A percentile compares a stretch with the other conserved stretches of the same genome.
Conservation (phyloP, 495 filamentous ascomycete species). For the Tetracladium marchalianum region DNA sequence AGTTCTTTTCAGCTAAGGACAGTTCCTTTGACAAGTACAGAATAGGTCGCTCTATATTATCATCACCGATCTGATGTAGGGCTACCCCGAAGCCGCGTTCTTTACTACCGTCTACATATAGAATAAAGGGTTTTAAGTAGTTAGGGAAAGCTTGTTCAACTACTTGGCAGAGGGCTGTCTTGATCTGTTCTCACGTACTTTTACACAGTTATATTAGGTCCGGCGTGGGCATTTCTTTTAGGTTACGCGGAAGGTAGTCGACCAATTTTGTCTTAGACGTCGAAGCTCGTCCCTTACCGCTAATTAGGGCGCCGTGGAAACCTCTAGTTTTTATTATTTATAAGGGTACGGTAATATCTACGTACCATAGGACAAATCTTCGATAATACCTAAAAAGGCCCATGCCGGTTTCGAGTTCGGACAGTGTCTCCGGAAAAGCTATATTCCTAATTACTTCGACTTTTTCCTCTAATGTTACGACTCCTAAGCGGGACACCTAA, state of each 20-base stretch:
- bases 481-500: constrained; percentile 1
- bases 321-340: background rate
- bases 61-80: background rate
- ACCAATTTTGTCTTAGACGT: too few species aligned
- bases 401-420: background rate
- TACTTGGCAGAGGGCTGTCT: too few species aligned
- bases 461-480: constrained; percentile 6
- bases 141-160: background rate
- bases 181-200: too few species aligned
- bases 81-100: background rate
- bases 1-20: constrained; percentile 1
- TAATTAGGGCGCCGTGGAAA: background rate
- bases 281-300: too few species aligned
- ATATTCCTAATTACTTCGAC: background rate
- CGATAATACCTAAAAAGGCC: constrained; percentile 7
- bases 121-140: background rate
- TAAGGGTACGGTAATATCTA: background rate
- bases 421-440: background rate
- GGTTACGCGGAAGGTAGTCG: too few species aligned
- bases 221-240: too few species aligned
- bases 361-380: constrained; percentile 2
- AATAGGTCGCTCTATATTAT: constrained; percentile 1
- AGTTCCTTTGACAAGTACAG: constrained; percentile 3
- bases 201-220: too few species aligned
- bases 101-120: background rate